phyloP scores from a whole-genome alignment of 805 yeast species.

The Gaillardinia entomophila region DNA sequence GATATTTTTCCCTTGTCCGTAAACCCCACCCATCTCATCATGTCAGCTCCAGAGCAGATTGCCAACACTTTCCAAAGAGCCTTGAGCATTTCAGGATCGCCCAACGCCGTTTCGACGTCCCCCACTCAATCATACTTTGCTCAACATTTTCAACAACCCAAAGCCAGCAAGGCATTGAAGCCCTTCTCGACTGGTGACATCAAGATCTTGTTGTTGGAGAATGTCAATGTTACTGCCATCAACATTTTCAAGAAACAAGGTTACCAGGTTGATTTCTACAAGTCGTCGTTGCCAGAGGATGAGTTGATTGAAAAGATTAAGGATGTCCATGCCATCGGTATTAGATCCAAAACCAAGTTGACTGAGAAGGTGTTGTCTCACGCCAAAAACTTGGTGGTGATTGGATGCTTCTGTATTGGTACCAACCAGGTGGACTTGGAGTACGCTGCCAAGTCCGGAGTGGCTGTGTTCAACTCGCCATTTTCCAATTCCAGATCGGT shows the following conservation, averaged over 20 bases:
- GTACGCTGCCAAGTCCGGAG: slow-evolving; percentile 86
- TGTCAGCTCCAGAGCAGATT: slow-evolving; percentile 70
- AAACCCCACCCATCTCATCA: slow-evolving; percentile 12
- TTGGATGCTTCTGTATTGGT: slow-evolving; percentile 99
- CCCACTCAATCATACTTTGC: slow-evolving; percentile 73
- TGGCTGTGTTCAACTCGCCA: slow-evolving; percentile 97
- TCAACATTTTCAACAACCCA: slow-evolving; percentile 43
- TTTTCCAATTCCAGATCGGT: slow-evolving; percentile 98
- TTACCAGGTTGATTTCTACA: slow-evolving; percentile 93
- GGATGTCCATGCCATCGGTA: slow-evolving; percentile 95
- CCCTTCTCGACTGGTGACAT: slow-evolving; percentile 96
- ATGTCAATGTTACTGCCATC: slow-evolving; percentile 89
- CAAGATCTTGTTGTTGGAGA: slow-evolving; percentile 85
- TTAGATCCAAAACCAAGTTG: slow-evolving; percentile 92
- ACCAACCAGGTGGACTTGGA: slow-evolving; percentile 95
- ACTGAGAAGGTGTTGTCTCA: slow-evolving; percentile 72
- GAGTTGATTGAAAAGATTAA: slow-evolving; percentile 91
- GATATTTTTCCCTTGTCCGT: no score
- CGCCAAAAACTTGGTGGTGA: slow-evolving; percentile 82
- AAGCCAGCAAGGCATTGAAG: slow-evolving; percentile 68
- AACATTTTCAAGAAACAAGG: slow-evolving; percentile 84
- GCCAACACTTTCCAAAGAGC: slow-evolving; percentile 52
- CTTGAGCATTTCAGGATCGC: slow-evolving; percentile 48
- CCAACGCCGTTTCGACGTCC: slow-evolving; percentile 75
- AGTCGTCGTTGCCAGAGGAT: slow-evolving; percentile 83